Conservation (phyloP, 805 yeast species). For the Lipomyces mesembrius region DNA sequence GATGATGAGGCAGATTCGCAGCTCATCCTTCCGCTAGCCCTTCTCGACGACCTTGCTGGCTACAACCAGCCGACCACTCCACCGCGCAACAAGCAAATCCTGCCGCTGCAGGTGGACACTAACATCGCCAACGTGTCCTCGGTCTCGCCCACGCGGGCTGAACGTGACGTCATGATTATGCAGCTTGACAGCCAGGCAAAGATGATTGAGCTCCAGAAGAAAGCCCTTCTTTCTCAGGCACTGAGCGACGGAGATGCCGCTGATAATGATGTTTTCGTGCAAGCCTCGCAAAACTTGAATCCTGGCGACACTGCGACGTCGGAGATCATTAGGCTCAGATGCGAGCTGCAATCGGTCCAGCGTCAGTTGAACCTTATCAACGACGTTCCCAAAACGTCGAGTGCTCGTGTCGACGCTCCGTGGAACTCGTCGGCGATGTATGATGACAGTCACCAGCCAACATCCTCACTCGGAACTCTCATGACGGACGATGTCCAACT, state of each 20-base stretch:
- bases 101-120: slow-evolving; percentile 25
- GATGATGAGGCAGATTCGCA: slow-evolving; percentile 6
- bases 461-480: background rate
- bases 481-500: slow-evolving; percentile 6
- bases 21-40: slow-evolving; percentile 22
- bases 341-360: slow-evolving; percentile 25
- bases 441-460: slow-evolving; percentile 12
- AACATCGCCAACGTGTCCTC: slow-evolving; percentile 13
- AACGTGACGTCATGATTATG: slow-evolving; percentile 23
- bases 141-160: slow-evolving; percentile 30
- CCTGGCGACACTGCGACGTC: background rate
- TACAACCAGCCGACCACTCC: slow-evolving; percentile 4
- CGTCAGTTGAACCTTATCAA: slow-evolving; percentile 12
- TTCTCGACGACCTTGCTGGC: slow-evolving; percentile 23
- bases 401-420: slow-evolving; percentile 4
- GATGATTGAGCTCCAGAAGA: slow-evolving; percentile 31
- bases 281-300: background rate
- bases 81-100: background rate
- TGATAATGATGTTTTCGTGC: slow-evolving; percentile 6
- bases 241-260: slow-evolving; percentile 9
- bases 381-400: slow-evolving; percentile 8
- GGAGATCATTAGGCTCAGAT: slow-evolving; percentile 14
- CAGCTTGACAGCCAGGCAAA: slow-evolving; percentile 31
- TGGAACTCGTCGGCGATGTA: slow-evolving; percentile 1
- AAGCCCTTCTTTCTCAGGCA: slow-evolving; percentile 26